Percentiles rank a stretch among this genome's conserved stretches.
Conservation (phyloP, 2,329 filamentous ascomycete species). For the Sporothrix brasiliensis region DNA sequence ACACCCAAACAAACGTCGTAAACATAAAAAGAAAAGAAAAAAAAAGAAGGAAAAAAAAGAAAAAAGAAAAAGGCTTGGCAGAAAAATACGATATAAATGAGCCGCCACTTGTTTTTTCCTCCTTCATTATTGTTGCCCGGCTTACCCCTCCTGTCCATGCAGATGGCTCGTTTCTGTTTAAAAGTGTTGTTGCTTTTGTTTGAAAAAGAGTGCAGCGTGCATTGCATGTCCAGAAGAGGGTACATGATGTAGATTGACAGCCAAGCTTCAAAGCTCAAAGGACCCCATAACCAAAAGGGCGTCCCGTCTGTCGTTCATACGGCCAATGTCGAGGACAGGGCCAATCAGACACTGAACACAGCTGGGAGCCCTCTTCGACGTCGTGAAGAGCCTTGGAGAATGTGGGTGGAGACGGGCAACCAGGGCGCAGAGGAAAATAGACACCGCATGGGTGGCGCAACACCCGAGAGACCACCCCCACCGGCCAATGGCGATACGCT, state of each 20-base stretch:
- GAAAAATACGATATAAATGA: background rate
- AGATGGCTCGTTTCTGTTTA: background rate
- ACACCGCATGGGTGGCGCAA: background rate
- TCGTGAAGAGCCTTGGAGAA: background rate
- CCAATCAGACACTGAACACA: slow-evolving; percentile 12
- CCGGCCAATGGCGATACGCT: slow-evolving; percentile 34
- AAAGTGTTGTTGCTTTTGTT: background rate
- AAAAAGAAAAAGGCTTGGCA: background rate
- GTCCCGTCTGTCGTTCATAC: background rate
- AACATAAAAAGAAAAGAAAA: background rate
- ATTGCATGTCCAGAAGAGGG: background rate
- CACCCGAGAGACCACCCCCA: background rate
- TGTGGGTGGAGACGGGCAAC: slow-evolving; percentile 1
- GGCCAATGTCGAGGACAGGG: slow-evolving; percentile 5
- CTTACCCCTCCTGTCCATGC: slow-evolving; percentile 6
- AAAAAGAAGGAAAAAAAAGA: background rate
- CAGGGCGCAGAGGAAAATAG: background rate
- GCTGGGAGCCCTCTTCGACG: background rate
- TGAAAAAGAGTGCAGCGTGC: background rate
- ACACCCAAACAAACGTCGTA: background rate
- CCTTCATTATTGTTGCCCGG: background rate
- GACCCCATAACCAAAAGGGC: slow-evolving; percentile 15
- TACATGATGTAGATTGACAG: background rate
- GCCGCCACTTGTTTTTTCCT: background rate
- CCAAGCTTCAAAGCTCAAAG: background rate